Evolutionary conservation across 2,329 filamentous ascomycete species (phyloP), one percentile per base, ranked within the genome.

Genomic region (Hymenoscyphus infarciens): DNA sequence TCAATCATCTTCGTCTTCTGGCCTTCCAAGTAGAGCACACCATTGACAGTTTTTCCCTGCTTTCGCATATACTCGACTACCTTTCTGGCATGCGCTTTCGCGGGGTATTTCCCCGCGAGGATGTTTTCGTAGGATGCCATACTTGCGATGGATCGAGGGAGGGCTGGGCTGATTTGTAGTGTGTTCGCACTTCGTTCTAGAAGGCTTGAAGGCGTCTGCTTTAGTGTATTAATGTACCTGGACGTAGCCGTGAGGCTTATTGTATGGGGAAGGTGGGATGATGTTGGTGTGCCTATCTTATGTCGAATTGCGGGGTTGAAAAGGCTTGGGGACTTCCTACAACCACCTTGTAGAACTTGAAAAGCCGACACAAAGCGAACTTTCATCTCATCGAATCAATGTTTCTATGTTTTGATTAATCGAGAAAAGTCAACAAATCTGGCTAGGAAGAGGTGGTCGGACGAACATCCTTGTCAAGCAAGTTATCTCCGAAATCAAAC

Each of bases 11-110:
- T 87, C 66, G 88, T 91, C 75, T 88, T 86, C 73, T 93, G 90
- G 60, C 88, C 90, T 79, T 98, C 94, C 55, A 98, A 82, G 74
- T 97, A 99, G 62, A 99, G 82, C 19, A 94, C 82, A 56, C 92
- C 93, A 35, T 79, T 82, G 62, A 81, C 81, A 66, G 85, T 81
- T 35, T 89, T 85, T 49, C 87, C 79, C 73, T 90, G 86, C 64
- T 84, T 79, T 61, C 83, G 82, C 67, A 98, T 87, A 75, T 88
- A 89, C 64, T 91, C 85, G 63, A 88, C 90, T n/a, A 98, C 93
- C 65, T 89, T 87, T 70, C 85, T 85, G 64, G 90, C 92, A 77
- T 99, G 95, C 31, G 84, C 82, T 80, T 97, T 98, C 71, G 90
- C 94, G 27, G 95, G 95, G 75, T 88, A 88, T 73, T 88, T 88